Percentiles rank a stretch among this genome's conserved stretches.
These are phyloP conservation scores for Talaromyces adpressus DNA, from an alignment of 495 filamentous ascomycete genomes.

Conservation along the genomic window DNA sequence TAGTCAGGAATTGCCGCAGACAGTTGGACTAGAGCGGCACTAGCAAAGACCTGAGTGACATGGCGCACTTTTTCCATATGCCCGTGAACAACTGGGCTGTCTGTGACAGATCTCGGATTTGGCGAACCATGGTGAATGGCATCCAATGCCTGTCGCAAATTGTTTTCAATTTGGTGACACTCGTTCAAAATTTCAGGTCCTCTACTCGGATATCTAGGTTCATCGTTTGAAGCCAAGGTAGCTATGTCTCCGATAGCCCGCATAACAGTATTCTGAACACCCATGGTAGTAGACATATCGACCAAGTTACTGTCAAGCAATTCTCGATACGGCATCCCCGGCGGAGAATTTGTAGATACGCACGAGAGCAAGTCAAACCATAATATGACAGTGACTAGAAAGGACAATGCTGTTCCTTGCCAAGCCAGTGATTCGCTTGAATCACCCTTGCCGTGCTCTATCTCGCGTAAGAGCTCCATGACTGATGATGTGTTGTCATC, in stretches of 20 bases:
- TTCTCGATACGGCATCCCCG: not conserved
- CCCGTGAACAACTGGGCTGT: not conserved
- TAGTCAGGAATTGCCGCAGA: not conserved
- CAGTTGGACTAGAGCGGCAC: not conserved
- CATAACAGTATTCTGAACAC: not conserved
- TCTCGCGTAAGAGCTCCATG: not conserved
- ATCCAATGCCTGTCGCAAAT: not conserved
- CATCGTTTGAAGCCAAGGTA: not conserved
- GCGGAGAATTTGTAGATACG: not conserved
- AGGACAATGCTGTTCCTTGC: not conserved
- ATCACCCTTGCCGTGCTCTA: not conserved
- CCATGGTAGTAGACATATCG: constrained; percentile 1
- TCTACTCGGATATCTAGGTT: not conserved
- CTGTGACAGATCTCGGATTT: too few relatives aligned
- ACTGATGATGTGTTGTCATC: not conserved
- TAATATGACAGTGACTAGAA: not conserved
- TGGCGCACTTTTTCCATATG: not conserved
- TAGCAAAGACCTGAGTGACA: not conserved
- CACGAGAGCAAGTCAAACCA: constrained; percentile 3
- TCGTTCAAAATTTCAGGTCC: not conserved
- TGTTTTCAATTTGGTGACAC: not conserved
- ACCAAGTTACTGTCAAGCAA: not conserved
- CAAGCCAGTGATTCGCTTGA: not conserved
- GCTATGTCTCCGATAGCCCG: constrained; percentile 5
- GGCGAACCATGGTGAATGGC: not conserved